These are phyloP conservation scores for Tolypocladium album DNA, from an alignment of 2,329 filamentous ascomycete genomes.

Conservation along the genomic window DNA sequence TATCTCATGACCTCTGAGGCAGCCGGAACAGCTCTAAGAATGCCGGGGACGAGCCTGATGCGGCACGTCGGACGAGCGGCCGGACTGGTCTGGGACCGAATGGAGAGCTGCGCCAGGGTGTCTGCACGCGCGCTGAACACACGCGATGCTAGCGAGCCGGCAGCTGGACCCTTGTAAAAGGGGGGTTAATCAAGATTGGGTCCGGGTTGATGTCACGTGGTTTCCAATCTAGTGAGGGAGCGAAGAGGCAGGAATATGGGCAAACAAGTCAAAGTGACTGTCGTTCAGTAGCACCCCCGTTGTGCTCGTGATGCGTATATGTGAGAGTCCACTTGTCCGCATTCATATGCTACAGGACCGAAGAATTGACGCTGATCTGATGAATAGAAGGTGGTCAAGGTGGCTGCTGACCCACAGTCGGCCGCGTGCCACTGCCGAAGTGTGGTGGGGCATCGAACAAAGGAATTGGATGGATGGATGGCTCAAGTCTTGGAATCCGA, in stretches of 20 bases:
- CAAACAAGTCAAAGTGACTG: not conserved
- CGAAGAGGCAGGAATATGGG: not conserved
- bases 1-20: not conserved
- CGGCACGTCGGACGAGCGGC: not conserved
- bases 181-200: not conserved
- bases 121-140: not conserved
- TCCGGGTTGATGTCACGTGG: not conserved
- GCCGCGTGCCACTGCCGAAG: not conserved
- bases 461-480: not conserved
- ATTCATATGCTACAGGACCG: not conserved
- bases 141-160: not conserved
- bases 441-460: not conserved
- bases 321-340: no score
- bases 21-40: not conserved
- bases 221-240: not conserved
- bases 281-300: not conserved
- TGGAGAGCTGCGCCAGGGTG: not conserved
- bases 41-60: not conserved
- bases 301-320: not conserved
- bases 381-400: not conserved
- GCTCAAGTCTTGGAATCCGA: no score
- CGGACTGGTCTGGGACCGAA: not conserved
- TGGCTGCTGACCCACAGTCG: not conserved
- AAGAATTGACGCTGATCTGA: not conserved
- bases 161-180: not conserved